Percentiles rank a stretch among this genome's conserved stretches.
These are phyloP conservation scores for Colletotrichum sp. DNA, from an alignment of 2,329 filamentous ascomycete species.

Conservation along the genomic window DNA sequence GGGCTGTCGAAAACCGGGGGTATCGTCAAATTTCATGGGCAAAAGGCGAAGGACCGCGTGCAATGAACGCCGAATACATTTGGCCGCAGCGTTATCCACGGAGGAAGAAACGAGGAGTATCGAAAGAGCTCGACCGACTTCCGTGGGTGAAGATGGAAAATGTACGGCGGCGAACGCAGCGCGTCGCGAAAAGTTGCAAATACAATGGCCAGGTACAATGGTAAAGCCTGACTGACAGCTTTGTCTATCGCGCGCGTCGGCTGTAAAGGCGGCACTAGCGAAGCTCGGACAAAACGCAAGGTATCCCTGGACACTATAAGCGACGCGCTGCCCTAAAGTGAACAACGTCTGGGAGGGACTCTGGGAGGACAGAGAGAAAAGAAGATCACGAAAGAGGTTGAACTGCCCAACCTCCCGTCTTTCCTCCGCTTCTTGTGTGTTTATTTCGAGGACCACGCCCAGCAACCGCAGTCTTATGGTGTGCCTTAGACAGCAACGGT, in stretches of 20 bases:
- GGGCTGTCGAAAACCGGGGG: background rate
- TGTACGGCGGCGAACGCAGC: background rate
- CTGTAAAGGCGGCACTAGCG: background rate
- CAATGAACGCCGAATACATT: constrained; percentile 3
- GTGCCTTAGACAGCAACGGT: background rate
- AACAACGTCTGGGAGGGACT: background rate
- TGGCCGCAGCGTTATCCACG: background rate
- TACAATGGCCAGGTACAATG: background rate
- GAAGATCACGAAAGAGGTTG: background rate
- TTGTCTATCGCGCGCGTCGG: background rate
- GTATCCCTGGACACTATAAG: background rate
- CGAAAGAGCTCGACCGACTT: background rate
- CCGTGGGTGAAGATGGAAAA: background rate
- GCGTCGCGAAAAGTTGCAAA: background rate
- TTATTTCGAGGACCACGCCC: background rate
- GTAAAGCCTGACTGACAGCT: background rate
- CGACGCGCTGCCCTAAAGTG: background rate
- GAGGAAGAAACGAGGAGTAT: background rate
- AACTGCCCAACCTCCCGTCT: background rate
- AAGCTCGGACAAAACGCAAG: background rate
- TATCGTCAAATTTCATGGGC: background rate
- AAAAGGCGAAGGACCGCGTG: background rate
- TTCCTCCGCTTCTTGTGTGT: background rate
- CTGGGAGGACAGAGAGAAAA: background rate
- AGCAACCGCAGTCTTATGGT: background rate